Evolutionary conservation across 2,329 filamentous ascomycete species (phyloP).

Genomic region (Albophoma yamanashiensis): DNA sequence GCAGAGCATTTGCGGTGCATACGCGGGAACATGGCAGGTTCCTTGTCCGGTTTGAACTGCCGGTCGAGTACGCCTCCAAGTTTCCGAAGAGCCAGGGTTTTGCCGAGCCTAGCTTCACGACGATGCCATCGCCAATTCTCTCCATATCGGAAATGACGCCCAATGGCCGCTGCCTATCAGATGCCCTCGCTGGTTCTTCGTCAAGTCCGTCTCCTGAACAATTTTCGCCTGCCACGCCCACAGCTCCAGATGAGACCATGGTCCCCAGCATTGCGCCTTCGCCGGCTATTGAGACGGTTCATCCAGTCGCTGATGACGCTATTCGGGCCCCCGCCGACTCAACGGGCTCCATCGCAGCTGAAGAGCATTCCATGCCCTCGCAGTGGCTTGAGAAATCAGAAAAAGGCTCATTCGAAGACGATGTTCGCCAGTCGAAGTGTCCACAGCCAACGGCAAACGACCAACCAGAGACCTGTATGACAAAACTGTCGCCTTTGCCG

Average conservation of each 20-base stretch:
- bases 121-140: constrained; percentile 12
- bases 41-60: constrained; percentile 27
- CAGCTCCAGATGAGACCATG: constrained; percentile 1
- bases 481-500: background rate
- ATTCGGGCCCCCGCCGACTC: background rate
- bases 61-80: constrained; percentile 16
- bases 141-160: constrained; percentile 12
- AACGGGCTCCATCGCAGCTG: background rate
- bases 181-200: background rate
- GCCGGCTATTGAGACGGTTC: background rate
- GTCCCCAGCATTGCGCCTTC: background rate
- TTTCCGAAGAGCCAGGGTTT: constrained; percentile 18
- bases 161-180: background rate
- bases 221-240: background rate
- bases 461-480: background rate
- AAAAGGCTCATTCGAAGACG: background rate
- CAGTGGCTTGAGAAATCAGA: background rate
- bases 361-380: background rate
- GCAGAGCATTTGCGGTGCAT: constrained; percentile 19
- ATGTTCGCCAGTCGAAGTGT: background rate
- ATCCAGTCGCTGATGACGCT: background rate
- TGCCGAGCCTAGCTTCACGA: constrained; percentile 14
- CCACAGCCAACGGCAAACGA: background rate
- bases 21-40: constrained; percentile 17
- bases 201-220: background rate